These are phyloP conservation scores for Hyphopichia wangnamkhiaoensis DNA, from an alignment of 1,139 yeast species.

Conservation along the genomic window DNA sequence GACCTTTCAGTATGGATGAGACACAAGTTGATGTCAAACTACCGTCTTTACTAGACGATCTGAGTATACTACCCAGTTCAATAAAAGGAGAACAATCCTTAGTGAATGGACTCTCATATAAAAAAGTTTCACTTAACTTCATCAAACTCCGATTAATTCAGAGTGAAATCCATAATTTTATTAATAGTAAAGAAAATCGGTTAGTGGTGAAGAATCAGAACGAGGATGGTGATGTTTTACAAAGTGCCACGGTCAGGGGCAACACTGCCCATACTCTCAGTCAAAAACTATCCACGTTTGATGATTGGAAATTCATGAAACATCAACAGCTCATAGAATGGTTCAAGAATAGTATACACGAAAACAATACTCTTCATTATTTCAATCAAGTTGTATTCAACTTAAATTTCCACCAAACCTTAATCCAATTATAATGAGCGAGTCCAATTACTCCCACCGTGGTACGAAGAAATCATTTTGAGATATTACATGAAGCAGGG, in stretches of 20 bases:
- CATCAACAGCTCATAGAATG: conserved; percentile 3
- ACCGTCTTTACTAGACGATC: conserved; percentile 7
- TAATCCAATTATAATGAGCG: conserved; percentile 3
- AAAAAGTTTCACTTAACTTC: conserved; percentile 10
- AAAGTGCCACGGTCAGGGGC: not conserved
- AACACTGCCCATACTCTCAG: not conserved
- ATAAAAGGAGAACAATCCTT: not conserved
- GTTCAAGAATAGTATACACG: not conserved
- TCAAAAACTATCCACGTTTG: not conserved
- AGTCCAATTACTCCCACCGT: conserved; percentile 8
- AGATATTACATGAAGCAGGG: conserved; percentile 7
- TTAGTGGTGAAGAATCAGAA: not conserved
- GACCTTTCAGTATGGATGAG: conserved; percentile 18
- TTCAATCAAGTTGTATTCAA: conserved; percentile 6
- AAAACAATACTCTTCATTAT: not conserved
- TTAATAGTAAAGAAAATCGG: not conserved
- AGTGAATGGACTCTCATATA: conserved; percentile 1
- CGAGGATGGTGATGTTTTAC: conserved; percentile 4
- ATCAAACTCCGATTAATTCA: conserved; percentile 12
- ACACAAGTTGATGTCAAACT: conserved; percentile 6
- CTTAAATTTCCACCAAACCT: conserved; percentile 6
- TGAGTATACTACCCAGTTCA: conserved; percentile 3
- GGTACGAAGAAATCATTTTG: conserved; percentile 1
- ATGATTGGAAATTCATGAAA: conserved; percentile 3
- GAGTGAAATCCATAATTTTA: conserved; percentile 7